phyloP scores from a whole-genome alignment of 1,284 basidiomycete species.

The Melampsora occidentalis region DNA sequence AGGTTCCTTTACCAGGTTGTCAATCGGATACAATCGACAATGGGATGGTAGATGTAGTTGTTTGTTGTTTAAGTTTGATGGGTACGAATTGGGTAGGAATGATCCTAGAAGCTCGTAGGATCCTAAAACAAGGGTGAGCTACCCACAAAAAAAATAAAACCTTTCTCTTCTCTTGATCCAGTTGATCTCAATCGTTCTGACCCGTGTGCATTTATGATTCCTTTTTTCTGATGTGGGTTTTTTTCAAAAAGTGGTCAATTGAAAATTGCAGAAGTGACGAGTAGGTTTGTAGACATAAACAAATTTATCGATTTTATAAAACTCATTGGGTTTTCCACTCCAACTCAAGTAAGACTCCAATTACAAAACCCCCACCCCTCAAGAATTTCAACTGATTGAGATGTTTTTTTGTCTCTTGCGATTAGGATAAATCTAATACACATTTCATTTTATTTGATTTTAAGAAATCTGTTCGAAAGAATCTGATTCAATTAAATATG shows the following conservation, averaged over 20 bases:
- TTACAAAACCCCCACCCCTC: too few relatives aligned
- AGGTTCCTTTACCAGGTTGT: constrained; percentile 47
- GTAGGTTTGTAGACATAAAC: constrained; percentile 71
- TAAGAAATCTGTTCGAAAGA: constrained; percentile 61
- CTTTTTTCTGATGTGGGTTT: constrained; percentile 2
- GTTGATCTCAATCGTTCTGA: not conserved
- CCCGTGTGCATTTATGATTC: not conserved
- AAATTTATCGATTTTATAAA: constrained; percentile 71
- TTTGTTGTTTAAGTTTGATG: constrained; percentile 95
- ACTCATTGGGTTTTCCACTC: constrained; percentile 75
- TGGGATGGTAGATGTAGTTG: constrained; percentile 66
- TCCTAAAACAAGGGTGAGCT: constrained; percentile 73
- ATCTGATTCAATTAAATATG: constrained; percentile 52
- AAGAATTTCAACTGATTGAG: too few relatives aligned
- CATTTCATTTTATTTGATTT: constrained; percentile 88
- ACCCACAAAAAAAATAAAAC: too few relatives aligned
- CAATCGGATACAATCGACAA: constrained; percentile 49
- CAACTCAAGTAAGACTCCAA: constrained; percentile 62
- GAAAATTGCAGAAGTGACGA: constrained; percentile 92
- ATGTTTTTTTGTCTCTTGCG: not conserved
- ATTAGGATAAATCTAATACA: constrained; percentile 73
- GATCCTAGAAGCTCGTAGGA: constrained; percentile 81
- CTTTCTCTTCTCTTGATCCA: too few relatives aligned
- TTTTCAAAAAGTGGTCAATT: constrained; percentile 68
- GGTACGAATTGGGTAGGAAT: constrained; percentile 92